These are phyloP conservation scores for Sonneratia alba DNA, from an alignment of 345 rosid genomes.

Conservation along the genomic window DNA sequence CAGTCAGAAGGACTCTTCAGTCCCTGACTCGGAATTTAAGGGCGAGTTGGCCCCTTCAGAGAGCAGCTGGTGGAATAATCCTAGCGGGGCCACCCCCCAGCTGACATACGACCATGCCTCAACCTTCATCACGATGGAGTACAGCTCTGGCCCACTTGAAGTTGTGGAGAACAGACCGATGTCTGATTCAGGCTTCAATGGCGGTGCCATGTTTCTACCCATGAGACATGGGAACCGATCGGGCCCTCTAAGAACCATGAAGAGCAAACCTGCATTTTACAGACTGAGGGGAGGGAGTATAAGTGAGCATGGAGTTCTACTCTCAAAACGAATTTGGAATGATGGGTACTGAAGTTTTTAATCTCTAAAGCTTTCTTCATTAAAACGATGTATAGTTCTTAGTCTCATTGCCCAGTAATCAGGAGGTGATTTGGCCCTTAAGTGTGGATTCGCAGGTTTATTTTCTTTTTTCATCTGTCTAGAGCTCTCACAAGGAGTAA, in stretches of 20 bases:
- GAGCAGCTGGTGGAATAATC: slow-evolving; percentile 87
- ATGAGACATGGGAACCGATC: slow-evolving; percentile 72
- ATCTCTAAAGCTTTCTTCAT: slow-evolving; percentile 2
- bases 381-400: not conserved
- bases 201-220: slow-evolving; percentile 41
- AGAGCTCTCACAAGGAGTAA: no score
- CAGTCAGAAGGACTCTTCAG: slow-evolving; percentile 84
- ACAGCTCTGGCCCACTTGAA: slow-evolving; percentile 80
- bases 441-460: not conserved
- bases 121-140: slow-evolving; percentile 88
- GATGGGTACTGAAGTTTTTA: slow-evolving; percentile 5
- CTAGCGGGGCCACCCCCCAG: slow-evolving; percentile 52
- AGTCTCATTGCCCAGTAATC: not conserved
- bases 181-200: slow-evolving; percentile 48
- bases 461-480: no score
- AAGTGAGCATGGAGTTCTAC: slow-evolving; percentile 87
- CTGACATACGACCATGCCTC: slow-evolving; percentile 68
- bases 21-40: slow-evolving; percentile 64
- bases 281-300: slow-evolving; percentile 88
- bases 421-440: not conserved
- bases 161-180: slow-evolving; percentile 61
- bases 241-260: slow-evolving; percentile 76
- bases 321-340: slow-evolving; percentile 36
- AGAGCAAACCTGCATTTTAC: slow-evolving; percentile 57
- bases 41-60: slow-evolving; percentile 70